Percentiles rank a stretch among this genome's conserved stretches.
Evolutionary conservation across 371 early-diverging fungal species (phyloP).

Genomic region (Fennellomyces sp.): DNA sequence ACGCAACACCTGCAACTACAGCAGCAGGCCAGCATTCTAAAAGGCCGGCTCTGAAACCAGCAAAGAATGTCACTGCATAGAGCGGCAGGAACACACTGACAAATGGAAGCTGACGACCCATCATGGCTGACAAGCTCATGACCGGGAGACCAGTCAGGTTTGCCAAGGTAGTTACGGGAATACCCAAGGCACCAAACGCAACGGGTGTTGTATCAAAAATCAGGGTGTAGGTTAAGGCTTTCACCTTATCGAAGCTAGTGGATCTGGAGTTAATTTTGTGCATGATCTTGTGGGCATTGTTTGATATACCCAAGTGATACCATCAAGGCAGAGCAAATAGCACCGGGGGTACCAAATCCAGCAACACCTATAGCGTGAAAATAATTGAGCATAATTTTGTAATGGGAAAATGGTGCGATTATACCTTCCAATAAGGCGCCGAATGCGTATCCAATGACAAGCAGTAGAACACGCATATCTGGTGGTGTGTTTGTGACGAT

Average conservation of each 20-base stretch:
- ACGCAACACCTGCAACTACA: constrained; percentile 43
- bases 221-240: constrained; percentile 43
- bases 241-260: constrained; percentile 47
- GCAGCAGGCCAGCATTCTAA: constrained; percentile 54
- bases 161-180: constrained; percentile 50
- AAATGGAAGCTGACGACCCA: constrained; percentile 54
- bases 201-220: constrained; percentile 54
- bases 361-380: constrained; percentile 34
- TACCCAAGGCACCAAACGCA: constrained; percentile 51
- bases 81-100: constrained; percentile 44
- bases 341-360: constrained; percentile 57
- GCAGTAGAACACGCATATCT: constrained; percentile 42
- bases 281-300: no score
- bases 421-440: constrained; percentile 54
- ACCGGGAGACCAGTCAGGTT: constrained; percentile 43
- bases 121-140: constrained; percentile 46
- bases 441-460: constrained; percentile 49
- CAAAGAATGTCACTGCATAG: constrained; percentile 44
- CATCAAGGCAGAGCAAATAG: constrained; percentile 54
- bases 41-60: constrained; percentile 40
- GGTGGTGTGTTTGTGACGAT: constrained; percentile 51
- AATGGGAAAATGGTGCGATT: no score
- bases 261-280: no score
- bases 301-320: constrained; percentile 47
- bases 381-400: no score